Base-by-base conservation (phyloP, 2,329 filamentous ascomycete genomes). In the Trichoderma sp. region DNA sequence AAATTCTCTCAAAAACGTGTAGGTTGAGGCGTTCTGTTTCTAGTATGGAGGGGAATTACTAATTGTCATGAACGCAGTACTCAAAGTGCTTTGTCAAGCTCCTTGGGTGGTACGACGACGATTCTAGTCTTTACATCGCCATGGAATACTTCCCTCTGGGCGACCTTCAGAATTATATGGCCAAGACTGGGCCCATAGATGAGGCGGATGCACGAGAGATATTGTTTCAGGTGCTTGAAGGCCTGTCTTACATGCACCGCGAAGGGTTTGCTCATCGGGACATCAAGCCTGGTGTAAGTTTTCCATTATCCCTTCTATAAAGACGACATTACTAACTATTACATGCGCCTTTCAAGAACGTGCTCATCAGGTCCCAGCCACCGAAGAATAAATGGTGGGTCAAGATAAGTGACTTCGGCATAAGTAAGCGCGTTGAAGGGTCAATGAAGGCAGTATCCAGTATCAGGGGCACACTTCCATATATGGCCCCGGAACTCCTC, bases 61-160 rank as follows among this genome's bases (percentile, higher is more conserved):
- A n/a, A 35, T 56, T 56, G 32, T 70, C 37, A 19, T 35, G 39
- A 39, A 9, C 35, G 15, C 17, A 72, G 70, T 74, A 74, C 45
- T 61, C 66, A 19, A 70, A 72, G 22, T 70, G 64, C 64, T 76
- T 76, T 35, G 72, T 75, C 15, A 70, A 71, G 52, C 67, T 64
- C n/a, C 56, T 70, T 10, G 73, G 73, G 4, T 76, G 73, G 74
- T 75, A 73, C 56, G 67, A 70, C 13, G 45, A 25, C 4, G 25
- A 56, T 3, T 50, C 67, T 1, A 67, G 39, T 7, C 54, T 74
- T 3, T 72, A 65, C 54, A 73, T 76, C 39, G 70, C 72, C 10
- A 75, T 74, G 74, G 72, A 75, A 57, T 74, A 72, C 58, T 58
- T 71, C 29, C 70, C 70, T 15, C 27, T 64, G 6, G 73, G 74